phyloP scores from a whole-genome alignment of 495 filamentous ascomycete genomes.

The Mycothermus thermophilus region DNA sequence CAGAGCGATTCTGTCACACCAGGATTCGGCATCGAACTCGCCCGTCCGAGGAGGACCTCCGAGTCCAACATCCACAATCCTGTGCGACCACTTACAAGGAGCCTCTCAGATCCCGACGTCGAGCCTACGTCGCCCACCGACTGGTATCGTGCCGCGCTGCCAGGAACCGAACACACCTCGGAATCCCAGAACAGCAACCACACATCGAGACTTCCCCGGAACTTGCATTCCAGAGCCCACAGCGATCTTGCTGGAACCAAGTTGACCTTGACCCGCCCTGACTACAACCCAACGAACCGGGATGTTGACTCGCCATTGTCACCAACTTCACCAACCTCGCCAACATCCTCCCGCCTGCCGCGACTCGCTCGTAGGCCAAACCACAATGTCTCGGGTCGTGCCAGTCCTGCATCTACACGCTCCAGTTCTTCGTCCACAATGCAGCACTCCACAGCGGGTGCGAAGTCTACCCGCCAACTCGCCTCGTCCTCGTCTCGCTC shows the following conservation, averaged over 20 bases:
- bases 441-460: conserved; percentile 24
- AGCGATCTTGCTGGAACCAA: conserved; percentile 35
- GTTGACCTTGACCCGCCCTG: conserved; percentile 16
- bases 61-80: conserved; percentile 30
- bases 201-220: conserved; percentile 17
- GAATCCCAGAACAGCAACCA: conserved; percentile 5
- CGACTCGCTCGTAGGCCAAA: conserved; percentile 30
- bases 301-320: conserved; percentile 13
- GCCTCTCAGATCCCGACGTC: conserved; percentile 31
- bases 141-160: conserved; percentile 35
- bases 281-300: conserved; percentile 7
- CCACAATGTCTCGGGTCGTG: conserved; percentile 26
- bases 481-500: conserved; percentile 10
- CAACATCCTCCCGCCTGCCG: conserved; percentile 30
- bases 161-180: conserved; percentile 13
- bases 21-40: conserved; percentile 35
- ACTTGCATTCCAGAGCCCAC: conserved; percentile 31
- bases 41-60: conserved; percentile 29
- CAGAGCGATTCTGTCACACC: conserved; percentile 25
- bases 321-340: conserved; percentile 15
- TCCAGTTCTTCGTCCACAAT: conserved; percentile 36
- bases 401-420: conserved; percentile 34
- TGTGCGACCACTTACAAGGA: conserved; percentile 24
- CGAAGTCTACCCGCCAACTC: conserved; percentile 27
- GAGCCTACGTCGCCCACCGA: conserved; percentile 39